A percentile compares a stretch with the other conserved stretches of the same genome.
phyloP scores from a whole-genome alignment of 116 monocot genomes.

The Iris pallida region DNA sequence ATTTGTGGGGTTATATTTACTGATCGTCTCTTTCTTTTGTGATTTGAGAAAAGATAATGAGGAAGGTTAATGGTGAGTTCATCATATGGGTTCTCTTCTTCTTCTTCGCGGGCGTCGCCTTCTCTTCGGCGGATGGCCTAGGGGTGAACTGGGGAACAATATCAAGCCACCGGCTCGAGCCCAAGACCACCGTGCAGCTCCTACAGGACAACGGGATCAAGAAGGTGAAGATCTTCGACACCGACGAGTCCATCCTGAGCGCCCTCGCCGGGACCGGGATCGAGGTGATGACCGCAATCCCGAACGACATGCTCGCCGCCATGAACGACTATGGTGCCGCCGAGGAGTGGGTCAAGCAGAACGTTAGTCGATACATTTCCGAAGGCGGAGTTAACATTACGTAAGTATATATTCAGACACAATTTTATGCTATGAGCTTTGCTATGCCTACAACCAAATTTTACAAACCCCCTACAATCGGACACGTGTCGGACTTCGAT shows the following conservation, averaged over 20 bases:
- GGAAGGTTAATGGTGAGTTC: not conserved
- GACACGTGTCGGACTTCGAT: no score
- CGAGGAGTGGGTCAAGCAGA: slow-evolving; percentile 55
- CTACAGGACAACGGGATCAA: slow-evolving; percentile 55
- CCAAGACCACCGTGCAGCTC: slow-evolving; percentile 46
- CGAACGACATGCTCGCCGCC: slow-evolving; percentile 39
- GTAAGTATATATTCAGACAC: not conserved
- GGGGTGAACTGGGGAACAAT: slow-evolving; percentile 84
- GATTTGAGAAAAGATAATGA: no score
- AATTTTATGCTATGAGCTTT: no score
- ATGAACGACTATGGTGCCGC: slow-evolving; percentile 36
- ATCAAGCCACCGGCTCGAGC: slow-evolving; percentile 41
- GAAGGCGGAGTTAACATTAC: slow-evolving; percentile 32
- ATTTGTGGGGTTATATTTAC: no score
- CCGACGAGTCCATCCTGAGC: slow-evolving; percentile 33
- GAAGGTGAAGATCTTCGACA: slow-evolving; percentile 77
- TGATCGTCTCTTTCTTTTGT: no score
- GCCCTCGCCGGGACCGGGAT: slow-evolving; percentile 50
- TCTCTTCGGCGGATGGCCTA: not conserved
- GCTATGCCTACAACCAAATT: no score
- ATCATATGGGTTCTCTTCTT: not conserved
- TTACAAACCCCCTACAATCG: no score
- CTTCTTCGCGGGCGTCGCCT: not conserved
- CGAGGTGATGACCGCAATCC: slow-evolving; percentile 71
- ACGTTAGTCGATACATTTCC: slow-evolving; percentile 38